Base-by-base conservation (phyloP, 768 basidiomycete species). In the Dacryopinax primogenitus region DNA sequence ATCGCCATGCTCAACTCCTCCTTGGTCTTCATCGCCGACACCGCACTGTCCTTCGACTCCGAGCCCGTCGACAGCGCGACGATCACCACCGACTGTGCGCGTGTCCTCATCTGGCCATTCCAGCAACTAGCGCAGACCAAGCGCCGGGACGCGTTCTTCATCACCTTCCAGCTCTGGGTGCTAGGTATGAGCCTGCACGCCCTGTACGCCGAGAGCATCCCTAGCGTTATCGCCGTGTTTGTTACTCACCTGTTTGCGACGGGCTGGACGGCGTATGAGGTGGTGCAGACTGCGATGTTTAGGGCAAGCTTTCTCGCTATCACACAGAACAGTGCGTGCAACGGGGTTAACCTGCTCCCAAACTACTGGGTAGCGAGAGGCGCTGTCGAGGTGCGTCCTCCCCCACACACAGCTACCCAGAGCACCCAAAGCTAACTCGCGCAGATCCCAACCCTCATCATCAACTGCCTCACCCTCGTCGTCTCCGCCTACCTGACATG, bases 121-220 rank as follows among this genome's bases (percentile, higher is more conserved):
- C 33, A 28, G 67, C 90, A 87, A 26, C 79, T 91, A 63, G 77
- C 77, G 63, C 82, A 88, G 71, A 88, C 87, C 32, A 82, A 87
- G 72, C 84, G 88, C 30, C 87, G 90, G 71, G 89, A 91, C 72
- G 75, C 88, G 66, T 81, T 85, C 12, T 90, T 90, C 74, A 84
- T 90, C 39, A 79, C 80, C 4, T 91, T 90, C 76, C 87, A 90
- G 69, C 75, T 88, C 64, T 91, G 89, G 88, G 83, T 88, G 4
- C 76, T 89, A 16, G 86, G 85, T 33, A 86, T 89, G 84, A 88
- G 87, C 12, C 65, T 86, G 32, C 85, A 88, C 45, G 88, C 88
- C 39, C 67, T 82, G 64, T 70, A 81, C 65, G 89, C 90, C 73
- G 88, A 90, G 75, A 89, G 87, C 1, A 87, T 90, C 66, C 89